Evolutionary conservation across 192 early-diverging fungal genomes (phyloP).

Genomic region (Chytriomyces sp.): DNA sequence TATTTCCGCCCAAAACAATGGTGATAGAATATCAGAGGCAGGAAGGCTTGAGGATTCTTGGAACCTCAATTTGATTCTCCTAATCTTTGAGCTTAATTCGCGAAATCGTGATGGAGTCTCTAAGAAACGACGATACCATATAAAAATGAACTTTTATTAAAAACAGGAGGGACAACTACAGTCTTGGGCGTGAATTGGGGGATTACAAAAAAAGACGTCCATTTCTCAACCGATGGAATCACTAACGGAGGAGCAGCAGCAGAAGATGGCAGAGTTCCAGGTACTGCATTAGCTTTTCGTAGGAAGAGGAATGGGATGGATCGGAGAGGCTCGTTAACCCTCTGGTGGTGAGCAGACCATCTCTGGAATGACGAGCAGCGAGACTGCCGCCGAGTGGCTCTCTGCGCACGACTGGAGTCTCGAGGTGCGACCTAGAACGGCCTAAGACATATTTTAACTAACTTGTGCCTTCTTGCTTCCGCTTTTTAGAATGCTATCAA

Average conservation of each 20-base stretch:
- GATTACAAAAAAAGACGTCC: no score
- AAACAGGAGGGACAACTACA: no score
- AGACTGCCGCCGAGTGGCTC: no score
- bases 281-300: conserved; percentile 12
- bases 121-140: not conserved
- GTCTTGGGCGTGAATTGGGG: not conserved
- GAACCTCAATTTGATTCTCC: no score
- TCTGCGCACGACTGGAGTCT: not conserved
- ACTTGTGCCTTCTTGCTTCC: not conserved
- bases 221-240: conserved; percentile 35
- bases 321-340: conserved; percentile 44
- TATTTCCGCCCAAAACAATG: not conserved
- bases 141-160: not conserved
- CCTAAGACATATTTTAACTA: not conserved
- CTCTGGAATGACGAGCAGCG: conserved; percentile 40
- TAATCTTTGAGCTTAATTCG: not conserved
- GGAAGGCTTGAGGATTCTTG: no score
- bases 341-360: conserved; percentile 37
- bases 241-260: conserved; percentile 43
- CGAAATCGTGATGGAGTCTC: not conserved
- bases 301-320: not conserved
- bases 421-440: not conserved
- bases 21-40: not conserved
- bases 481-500: not conserved
- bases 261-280: conserved; percentile 43